Evolutionary conservation across 2,329 filamentous ascomycete species (phyloP).

Genomic region (Davidsoniella eucalypti): DNA sequence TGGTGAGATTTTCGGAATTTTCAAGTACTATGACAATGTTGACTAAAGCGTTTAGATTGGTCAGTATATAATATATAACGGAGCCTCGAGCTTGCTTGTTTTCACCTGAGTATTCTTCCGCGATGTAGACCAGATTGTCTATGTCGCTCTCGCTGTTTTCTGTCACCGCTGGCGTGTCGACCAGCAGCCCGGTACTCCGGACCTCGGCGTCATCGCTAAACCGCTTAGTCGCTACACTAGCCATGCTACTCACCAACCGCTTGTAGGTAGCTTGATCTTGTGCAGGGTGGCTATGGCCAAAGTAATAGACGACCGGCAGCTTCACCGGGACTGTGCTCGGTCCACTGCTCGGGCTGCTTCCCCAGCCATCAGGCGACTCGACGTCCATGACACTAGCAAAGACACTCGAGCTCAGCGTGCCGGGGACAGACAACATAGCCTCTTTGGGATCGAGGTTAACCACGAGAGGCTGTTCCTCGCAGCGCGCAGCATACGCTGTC

Average conservation of each 20-base stretch:
- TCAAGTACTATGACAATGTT: conserved; percentile 73
- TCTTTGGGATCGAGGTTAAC: conserved; percentile 76
- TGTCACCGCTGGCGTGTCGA: conserved; percentile 64
- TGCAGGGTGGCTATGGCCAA: conserved; percentile 56
- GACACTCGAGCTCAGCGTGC: conserved; percentile 70
- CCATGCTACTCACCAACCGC: conserved; percentile 57
- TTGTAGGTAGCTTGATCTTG: conserved; percentile 59
- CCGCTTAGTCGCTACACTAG: conserved; percentile 60
- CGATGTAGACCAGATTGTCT: conserved; percentile 66
- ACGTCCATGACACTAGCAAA: conserved; percentile 79
- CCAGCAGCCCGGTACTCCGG: conserved; percentile 59
- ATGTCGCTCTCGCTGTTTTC: conserved; percentile 49
- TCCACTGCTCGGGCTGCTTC: conserved; percentile 76
- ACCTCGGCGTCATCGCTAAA: conserved; percentile 59
- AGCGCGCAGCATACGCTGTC: conserved; percentile 61
- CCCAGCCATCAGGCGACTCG: conserved; percentile 65
- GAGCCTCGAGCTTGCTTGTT: neutral
- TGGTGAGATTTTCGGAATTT: conserved; percentile 52
- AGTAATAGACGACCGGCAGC: conserved; percentile 80
- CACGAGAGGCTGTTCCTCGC: conserved; percentile 58
- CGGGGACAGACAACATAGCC: conserved; percentile 60
- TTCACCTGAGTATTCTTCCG: conserved; percentile 36
- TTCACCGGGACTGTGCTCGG: conserved; percentile 81
- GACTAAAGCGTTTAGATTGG: conserved; percentile 27
- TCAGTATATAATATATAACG: neutral